Percentiles rank a stretch among this genome's conserved stretches.
These are phyloP conservation scores for Geotrichum phurueaensis DNA, from an alignment of 1,139 yeast genomes.

Conservation along the genomic window DNA sequence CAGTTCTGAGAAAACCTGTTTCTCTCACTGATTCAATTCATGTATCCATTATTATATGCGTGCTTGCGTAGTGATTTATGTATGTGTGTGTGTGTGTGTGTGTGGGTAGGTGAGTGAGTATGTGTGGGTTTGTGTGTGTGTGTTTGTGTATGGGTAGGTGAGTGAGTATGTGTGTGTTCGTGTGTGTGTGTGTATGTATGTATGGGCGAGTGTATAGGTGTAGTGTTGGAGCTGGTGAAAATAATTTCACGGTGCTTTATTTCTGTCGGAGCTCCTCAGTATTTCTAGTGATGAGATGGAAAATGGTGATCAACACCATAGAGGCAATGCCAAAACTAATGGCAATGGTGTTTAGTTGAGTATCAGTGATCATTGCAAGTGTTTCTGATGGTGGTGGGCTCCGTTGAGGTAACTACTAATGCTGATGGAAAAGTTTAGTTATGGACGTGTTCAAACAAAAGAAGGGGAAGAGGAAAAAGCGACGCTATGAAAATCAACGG, in stretches of 20 bases:
- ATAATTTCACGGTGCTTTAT: background rate
- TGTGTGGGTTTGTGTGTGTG: background rate
- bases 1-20: background rate
- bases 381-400: slow-evolving; percentile 49
- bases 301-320: slow-evolving; percentile 62
- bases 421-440: background rate
- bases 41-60: background rate
- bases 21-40: background rate
- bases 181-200: background rate
- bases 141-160: background rate
- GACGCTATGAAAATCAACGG: too few relatives aligned
- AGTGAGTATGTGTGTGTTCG: background rate
- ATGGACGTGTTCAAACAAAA: background rate
- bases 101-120: background rate
- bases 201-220: background rate
- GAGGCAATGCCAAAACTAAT: slow-evolving; percentile 71
- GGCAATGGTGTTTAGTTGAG: slow-evolving; percentile 68
- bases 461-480: background rate
- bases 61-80: background rate
- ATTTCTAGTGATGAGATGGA: slow-evolving; percentile 48
- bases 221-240: background rate
- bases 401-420: background rate
- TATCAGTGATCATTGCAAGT: slow-evolving; percentile 66
- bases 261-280: slow-evolving; percentile 16
- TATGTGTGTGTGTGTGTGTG: background rate